Evolutionary conservation across 305 asterid genomes (phyloP).

Genomic region (Petunia hybrid): DNA sequence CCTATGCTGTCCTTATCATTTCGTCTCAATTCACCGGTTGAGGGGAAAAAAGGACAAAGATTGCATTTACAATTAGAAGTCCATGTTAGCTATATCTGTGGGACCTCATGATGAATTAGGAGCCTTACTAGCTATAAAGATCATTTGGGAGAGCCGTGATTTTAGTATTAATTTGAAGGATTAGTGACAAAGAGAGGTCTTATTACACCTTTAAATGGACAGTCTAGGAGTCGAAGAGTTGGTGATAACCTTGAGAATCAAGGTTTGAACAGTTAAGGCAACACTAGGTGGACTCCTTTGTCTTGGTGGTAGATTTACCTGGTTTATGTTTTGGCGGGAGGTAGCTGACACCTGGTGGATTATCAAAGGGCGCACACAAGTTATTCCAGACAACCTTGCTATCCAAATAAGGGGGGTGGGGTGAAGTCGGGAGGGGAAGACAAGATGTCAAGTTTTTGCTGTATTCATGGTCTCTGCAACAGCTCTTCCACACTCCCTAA

Average conservation of each 20-base stretch:
- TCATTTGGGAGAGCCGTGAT: not conserved
- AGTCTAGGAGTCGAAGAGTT: too few species aligned
- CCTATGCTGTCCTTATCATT: not conserved
- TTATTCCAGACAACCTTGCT: too few species aligned
- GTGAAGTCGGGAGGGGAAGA: too few species aligned
- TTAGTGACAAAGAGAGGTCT: not conserved
- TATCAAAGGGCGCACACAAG: too few species aligned
- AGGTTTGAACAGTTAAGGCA: too few species aligned
- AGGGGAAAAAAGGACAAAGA: not conserved
- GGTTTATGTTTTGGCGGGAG: too few species aligned
- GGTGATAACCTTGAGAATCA: too few species aligned
- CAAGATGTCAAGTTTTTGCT: not conserved
- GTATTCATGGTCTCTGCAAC: not conserved
- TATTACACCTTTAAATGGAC: not conserved
- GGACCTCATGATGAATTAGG: not conserved
- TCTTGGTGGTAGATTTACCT: too few species aligned
- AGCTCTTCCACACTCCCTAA: not conserved
- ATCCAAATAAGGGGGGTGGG: too few species aligned
- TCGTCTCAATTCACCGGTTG: not conserved
- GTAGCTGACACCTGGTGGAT: too few species aligned
- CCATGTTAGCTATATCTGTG: slow-evolving; percentile 15
- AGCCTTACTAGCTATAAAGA: not conserved
- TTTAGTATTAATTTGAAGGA: not conserved
- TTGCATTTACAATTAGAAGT: not conserved
- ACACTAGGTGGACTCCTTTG: too few species aligned